Base-by-base conservation (phyloP, 2,329 filamentous ascomycete species). In the Cordyceps cicadae region DNA sequence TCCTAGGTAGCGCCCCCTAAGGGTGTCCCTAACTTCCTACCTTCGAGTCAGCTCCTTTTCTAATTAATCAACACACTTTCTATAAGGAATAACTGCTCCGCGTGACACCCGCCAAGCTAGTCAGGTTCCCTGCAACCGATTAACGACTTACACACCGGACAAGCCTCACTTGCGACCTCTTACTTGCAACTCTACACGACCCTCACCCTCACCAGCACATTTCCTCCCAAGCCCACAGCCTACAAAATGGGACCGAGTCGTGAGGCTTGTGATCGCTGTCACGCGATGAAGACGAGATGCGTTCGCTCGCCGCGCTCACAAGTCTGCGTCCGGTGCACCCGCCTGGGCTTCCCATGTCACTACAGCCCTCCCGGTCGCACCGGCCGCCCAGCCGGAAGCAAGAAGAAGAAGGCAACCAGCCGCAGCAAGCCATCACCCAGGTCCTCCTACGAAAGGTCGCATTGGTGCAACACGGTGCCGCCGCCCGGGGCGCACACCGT, bases 201-300 rank as follows among this genome's bases (percentile, higher is more conserved):
- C 26, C 26, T 29, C 26, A 29, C 26, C 26, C 26, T 29, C 26
- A 29, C 26, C 26, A 3, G 3, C 26, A 29, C 26, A n/a, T n/a
- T n/a, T n/a, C n/a, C n/a, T n/a, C n/a, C n/a, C n/a, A n/a, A n/a
- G n/a, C n/a, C n/a, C n/a, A n/a, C n/a, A n/a, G n/a, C n/a, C n/a
- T n/a, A n/a, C 11, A 34, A 9, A 9, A 62, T 62, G 60, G 60
- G 60, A 5, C 60, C 60, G 5, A 59, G 49, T 37, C 60, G 60
- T 19, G 60, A 62, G 45, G 54, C 60, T 6, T 62, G 60, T 34
- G 60, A 62, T 29, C 60, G 60, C 8, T 62, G 60, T 9, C 60
- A 62, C 26, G 39, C 60, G 9, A 59, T 62, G 60, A 62, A 62
- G 50, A 62, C 60, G 26, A 48, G 55, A 54, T 62, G 60, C 12